Percentiles rank a stretch among this genome's conserved stretches.
phyloP scores from a whole-genome alignment of 2,329 filamentous ascomycete species.

The Clonostachys byssicola region DNA sequence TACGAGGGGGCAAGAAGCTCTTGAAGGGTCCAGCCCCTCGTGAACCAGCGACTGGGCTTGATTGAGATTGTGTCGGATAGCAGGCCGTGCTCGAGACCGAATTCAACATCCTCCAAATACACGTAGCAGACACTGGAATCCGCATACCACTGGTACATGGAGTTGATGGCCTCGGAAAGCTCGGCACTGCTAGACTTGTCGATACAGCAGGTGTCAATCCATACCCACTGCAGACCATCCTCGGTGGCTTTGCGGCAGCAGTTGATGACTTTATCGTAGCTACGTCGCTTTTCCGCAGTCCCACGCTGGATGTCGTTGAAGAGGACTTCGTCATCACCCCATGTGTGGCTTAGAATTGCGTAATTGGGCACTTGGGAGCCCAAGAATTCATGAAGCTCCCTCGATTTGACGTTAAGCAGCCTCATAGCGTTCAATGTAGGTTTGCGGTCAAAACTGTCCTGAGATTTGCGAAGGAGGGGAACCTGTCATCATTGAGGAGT shows the following conservation, averaged over 20 bases:
- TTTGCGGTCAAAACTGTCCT: too few species aligned
- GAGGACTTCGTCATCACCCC: constrained; percentile 16
- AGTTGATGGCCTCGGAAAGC: constrained; percentile 17
- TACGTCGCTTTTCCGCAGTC: not conserved
- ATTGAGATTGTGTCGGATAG: not conserved
- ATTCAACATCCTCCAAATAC: constrained; percentile 9
- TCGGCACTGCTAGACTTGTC: constrained; percentile 15
- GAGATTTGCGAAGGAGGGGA: too few species aligned
- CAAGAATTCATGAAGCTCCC: not conserved
- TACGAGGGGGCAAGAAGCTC: constrained; percentile 51
- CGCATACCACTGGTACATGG: constrained; percentile 17
- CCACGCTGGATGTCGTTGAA: constrained; percentile 13
- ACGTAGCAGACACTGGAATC: constrained; percentile 16
- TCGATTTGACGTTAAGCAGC: not conserved
- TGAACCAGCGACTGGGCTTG: constrained; percentile 15
- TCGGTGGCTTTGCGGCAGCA: not conserved
- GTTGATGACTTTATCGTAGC: not conserved
- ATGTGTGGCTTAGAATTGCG: constrained; percentile 23
- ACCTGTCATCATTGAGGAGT: too few species aligned
- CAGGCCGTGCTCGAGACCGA: not conserved
- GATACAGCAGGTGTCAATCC: constrained; percentile 19
- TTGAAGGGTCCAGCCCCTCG: constrained; percentile 54
- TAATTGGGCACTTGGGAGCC: constrained; percentile 6
- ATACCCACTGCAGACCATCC: constrained; percentile 2
- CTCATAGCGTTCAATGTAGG: not conserved